These are phyloP conservation scores for Penicillium concentricum DNA, from an alignment of 2,329 filamentous ascomycete species.

Conservation along the genomic window DNA sequence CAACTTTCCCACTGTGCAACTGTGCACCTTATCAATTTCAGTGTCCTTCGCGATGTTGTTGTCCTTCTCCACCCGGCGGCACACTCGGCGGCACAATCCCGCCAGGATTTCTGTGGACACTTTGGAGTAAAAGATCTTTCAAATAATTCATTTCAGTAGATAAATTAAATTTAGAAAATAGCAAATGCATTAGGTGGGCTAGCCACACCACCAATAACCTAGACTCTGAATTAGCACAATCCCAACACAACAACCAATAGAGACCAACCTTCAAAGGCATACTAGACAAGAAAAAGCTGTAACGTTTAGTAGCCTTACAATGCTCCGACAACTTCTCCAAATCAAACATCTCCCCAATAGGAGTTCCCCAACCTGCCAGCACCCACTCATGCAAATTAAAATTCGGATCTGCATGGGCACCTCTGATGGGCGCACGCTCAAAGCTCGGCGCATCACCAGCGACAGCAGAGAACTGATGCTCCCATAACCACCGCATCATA, in stretches of 20 bases:
- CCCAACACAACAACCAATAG: not conserved
- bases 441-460: conserved; percentile 37
- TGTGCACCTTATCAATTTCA: not conserved
- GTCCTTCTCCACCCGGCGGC: conserved; percentile 2
- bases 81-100: conserved; percentile 1
- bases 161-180: conserved; percentile 14
- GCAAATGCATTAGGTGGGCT: conserved; percentile 27
- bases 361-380: conserved; percentile 31
- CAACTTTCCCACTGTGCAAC: not conserved
- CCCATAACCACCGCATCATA: conserved; percentile 37
- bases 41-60: not conserved
- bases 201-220: conserved; percentile 25
- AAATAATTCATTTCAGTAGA: not conserved
- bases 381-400: conserved; percentile 34
- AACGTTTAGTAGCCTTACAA: conserved; percentile 30
- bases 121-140: not conserved
- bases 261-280: conserved; percentile 31
- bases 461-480: conserved; percentile 36
- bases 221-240: not conserved
- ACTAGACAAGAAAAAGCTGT: conserved; percentile 37
- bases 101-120: not conserved
- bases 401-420: conserved; percentile 23
- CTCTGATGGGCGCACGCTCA: conserved; percentile 28
- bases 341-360: conserved; percentile 38
- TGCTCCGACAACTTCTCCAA: conserved; percentile 32